Conservation (phyloP, 2,329 filamentous ascomycete species). For the Coniochaeta pulveracea region DNA sequence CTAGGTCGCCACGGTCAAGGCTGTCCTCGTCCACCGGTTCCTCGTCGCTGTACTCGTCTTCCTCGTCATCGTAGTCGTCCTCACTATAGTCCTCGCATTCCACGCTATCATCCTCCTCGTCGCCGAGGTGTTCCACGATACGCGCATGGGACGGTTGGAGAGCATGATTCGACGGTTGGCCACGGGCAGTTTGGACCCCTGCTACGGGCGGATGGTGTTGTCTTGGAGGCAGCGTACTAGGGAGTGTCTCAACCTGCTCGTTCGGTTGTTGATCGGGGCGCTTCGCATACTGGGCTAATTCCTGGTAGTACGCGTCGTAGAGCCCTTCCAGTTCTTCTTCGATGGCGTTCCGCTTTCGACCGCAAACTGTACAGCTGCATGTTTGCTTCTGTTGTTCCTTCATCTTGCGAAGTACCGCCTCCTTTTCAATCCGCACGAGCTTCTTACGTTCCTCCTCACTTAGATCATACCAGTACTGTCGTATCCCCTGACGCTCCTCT, state of each 20-base stretch:
- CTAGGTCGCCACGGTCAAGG: slow-evolving; percentile 49
- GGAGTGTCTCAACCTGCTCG: slow-evolving; percentile 58
- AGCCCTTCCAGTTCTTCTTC: slow-evolving; percentile 96
- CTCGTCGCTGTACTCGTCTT: slow-evolving; percentile 52
- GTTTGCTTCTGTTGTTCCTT: slow-evolving; percentile 99
- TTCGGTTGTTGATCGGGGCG: slow-evolving; percentile 39
- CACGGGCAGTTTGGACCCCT: slow-evolving; percentile 39
- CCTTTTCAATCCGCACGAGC: slow-evolving; percentile 95
- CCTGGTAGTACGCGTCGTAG: slow-evolving; percentile 97
- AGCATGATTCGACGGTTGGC: slow-evolving; percentile 44
- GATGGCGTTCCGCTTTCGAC: slow-evolving; percentile 89
- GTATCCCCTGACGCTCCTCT: slow-evolving; percentile 93
- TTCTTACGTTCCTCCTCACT: slow-evolving; percentile 92
- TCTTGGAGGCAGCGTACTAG: slow-evolving; percentile 57
- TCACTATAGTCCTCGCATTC: slow-evolving; percentile 42
- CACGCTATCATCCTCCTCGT: slow-evolving; percentile 44
- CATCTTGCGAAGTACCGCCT: slow-evolving; percentile 97
- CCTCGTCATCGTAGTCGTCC: slow-evolving; percentile 30
- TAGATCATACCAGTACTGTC: slow-evolving; percentile 93
- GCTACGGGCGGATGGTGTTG: slow-evolving; percentile 49
- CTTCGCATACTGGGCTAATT: slow-evolving; percentile 94
- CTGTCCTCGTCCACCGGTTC: slow-evolving; percentile 25
- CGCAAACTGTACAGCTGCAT: slow-evolving; percentile 95
- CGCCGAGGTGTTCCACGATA: slow-evolving; percentile 55
- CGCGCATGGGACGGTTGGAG: slow-evolving; percentile 66